Percentiles rank a stretch among this genome's conserved stretches.
Evolutionary conservation across 2,329 filamentous ascomycete species (phyloP).

Genomic region (Stagonosporopsis vannaccii): DNA sequence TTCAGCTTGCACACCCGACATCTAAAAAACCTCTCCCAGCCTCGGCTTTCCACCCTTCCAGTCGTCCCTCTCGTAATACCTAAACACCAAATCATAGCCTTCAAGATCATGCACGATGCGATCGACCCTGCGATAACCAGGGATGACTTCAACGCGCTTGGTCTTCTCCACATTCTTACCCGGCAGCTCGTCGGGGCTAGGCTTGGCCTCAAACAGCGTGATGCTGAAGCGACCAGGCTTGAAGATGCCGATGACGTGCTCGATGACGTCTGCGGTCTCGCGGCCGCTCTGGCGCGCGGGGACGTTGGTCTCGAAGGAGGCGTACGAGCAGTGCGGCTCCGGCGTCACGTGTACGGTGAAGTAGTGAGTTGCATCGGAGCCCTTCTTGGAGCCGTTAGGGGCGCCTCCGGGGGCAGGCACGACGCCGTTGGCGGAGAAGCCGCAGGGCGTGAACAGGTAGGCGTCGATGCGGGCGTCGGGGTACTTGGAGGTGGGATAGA

Average conservation of each 20-base stretch:
- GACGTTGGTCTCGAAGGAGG: conserved; percentile 98
- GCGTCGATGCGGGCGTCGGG: conserved; percentile 94
- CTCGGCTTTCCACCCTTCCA: conserved; percentile 72
- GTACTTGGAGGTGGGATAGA: conserved; percentile 87
- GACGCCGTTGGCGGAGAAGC: conserved; percentile 96
- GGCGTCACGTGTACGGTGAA: conserved; percentile 99
- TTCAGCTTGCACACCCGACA: too few species aligned
- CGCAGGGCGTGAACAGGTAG: conserved; percentile 95
- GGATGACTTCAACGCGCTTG: conserved; percentile 74
- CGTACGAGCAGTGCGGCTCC: conserved; percentile 95
- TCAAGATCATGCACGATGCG: conserved; percentile 97
- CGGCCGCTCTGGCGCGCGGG: conserved; percentile 86
- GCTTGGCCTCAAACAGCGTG: conserved; percentile 92
- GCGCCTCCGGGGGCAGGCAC: conserved; percentile 73
- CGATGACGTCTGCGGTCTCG: conserved; percentile 87
- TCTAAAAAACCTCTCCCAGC: conserved; percentile 59
- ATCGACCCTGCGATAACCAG: conserved; percentile 88
- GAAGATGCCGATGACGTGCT: conserved; percentile 95
- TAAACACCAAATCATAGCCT: conserved; percentile 95
- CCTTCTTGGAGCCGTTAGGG: conserved; percentile 53
- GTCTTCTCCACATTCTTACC: conserved; percentile 52
- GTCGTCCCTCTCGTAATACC: conserved; percentile 92
- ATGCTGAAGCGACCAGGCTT: conserved; percentile 97
- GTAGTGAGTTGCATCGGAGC: conserved; percentile 69
- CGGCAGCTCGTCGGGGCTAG: conserved; percentile 52